Evolutionary conservation across 345 rosid genomes (phyloP).

Genomic region (Anastatica hierochuntica): DNA sequence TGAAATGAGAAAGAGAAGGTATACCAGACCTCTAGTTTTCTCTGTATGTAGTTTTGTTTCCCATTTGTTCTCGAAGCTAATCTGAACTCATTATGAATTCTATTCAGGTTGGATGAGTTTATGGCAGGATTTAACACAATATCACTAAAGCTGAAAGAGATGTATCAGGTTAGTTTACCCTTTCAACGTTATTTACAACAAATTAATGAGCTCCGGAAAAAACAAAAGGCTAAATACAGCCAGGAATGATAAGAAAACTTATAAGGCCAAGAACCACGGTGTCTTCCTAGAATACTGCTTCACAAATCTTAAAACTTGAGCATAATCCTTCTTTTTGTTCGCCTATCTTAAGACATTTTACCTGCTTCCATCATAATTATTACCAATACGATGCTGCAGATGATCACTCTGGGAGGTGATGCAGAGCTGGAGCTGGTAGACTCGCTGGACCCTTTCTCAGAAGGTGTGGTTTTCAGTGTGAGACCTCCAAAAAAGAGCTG

Average conservation of each 20-base stretch:
- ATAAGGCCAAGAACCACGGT: no score
- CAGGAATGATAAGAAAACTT: no score
- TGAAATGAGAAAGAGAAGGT: constrained; percentile 85
- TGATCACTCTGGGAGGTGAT: constrained; percentile 98
- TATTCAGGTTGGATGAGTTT: constrained; percentile 84
- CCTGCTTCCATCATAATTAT: neutral
- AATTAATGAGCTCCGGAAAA: neutral
- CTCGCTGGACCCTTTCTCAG: constrained; percentile 95
- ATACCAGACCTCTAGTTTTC: constrained; percentile 1
- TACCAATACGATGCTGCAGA: constrained; percentile 32
- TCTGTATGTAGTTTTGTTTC: neutral
- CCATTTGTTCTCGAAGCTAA: constrained; percentile 7
- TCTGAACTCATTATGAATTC: constrained; percentile 20
- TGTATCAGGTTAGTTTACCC: constrained; percentile 81
- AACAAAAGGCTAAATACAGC: no score
- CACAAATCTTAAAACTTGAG: no score
- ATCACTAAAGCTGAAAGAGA: constrained; percentile 90
- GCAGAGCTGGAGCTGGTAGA: constrained; percentile 97
- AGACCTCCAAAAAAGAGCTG: constrained; percentile 99
- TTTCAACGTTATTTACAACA: neutral
- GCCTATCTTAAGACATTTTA: neutral
- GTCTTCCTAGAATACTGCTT: no score
- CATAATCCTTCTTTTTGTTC: neutral
- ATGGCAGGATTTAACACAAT: constrained; percentile 94
- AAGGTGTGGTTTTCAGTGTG: constrained; percentile 96